Percentiles rank a stretch among this genome's conserved stretches.
Evolutionary conservation across 768 basidiomycete genomes (phyloP).

Genomic region (Kwoniella sp.): DNA sequence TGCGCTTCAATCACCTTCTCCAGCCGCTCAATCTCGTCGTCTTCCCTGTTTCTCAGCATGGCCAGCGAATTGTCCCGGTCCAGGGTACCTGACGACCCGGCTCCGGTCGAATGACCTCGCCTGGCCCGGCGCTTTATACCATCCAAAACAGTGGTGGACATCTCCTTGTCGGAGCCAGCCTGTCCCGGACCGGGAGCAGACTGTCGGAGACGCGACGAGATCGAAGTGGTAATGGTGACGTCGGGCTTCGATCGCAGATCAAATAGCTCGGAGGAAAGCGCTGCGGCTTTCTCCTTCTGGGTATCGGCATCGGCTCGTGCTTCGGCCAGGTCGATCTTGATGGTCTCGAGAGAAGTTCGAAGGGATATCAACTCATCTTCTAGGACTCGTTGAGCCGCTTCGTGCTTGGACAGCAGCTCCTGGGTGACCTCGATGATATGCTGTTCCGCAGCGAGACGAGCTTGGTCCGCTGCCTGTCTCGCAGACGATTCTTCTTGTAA

Average conservation of each 20-base stretch:
- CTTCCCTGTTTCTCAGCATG: slow-evolving; percentile 14
- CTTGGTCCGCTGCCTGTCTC: slow-evolving; percentile 2
- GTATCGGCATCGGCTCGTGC: background rate
- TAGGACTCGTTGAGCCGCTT: slow-evolving; percentile 10
- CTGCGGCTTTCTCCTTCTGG: background rate
- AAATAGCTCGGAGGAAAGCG: slow-evolving; percentile 10
- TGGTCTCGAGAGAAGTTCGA: slow-evolving; percentile 5
- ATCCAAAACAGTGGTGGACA: slow-evolving; percentile 12
- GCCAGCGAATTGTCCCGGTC: slow-evolving; percentile 11
- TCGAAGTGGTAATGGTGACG: slow-evolving; percentile 17
- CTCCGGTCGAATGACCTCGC: slow-evolving; percentile 9
- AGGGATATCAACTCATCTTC: slow-evolving; percentile 19
- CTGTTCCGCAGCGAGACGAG: slow-evolving; percentile 11
- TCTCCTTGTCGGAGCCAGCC: slow-evolving; percentile 12
- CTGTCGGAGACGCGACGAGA: slow-evolving; percentile 16
- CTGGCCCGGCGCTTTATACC: slow-evolving; percentile 1
- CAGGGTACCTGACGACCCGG: background rate
- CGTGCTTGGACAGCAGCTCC: slow-evolving; percentile 17
- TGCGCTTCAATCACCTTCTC: slow-evolving; percentile 52
- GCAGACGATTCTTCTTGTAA: background rate
- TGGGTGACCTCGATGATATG: slow-evolving; percentile 1
- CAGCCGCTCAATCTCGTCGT: slow-evolving; percentile 45
- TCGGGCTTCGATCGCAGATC: slow-evolving; percentile 8
- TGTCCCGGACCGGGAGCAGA: slow-evolving; percentile 12
- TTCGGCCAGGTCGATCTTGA: slow-evolving; percentile 4